Percentiles rank a stretch among this genome's conserved stretches.
phyloP scores from a whole-genome alignment of 2,329 filamentous ascomycete genomes.

The Bipolaris sorokiniana region DNA sequence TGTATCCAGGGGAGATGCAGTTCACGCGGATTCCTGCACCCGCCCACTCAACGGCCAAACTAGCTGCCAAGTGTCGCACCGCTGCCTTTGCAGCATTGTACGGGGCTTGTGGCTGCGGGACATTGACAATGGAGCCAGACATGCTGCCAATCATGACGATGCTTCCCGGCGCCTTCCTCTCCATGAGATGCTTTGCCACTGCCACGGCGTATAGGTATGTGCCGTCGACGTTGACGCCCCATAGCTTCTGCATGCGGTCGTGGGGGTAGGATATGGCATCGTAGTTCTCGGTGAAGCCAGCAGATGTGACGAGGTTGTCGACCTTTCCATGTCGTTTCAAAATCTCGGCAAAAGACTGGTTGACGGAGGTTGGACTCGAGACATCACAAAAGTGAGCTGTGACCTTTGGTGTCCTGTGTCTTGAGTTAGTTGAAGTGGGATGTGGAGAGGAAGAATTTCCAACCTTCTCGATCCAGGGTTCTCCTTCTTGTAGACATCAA shows the following conservation, averaged over 20 bases:
- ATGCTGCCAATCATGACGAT: constrained; percentile 97
- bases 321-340: constrained; percentile 77
- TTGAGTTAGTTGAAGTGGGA: constrained; percentile 4
- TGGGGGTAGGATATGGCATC: constrained; percentile 89
- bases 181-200: constrained; percentile 88
- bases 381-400: constrained; percentile 93
- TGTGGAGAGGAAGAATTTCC: not conserved
- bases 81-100: constrained; percentile 95
- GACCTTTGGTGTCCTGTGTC: constrained; percentile 72
- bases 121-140: constrained; percentile 91
- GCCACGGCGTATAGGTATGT: constrained; percentile 87
- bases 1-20: constrained; percentile 94
- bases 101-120: constrained; percentile 89
- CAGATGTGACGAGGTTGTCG: constrained; percentile 92
- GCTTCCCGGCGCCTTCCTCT: constrained; percentile 76
- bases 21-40: constrained; percentile 87
- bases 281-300: constrained; percentile 95
- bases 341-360: constrained; percentile 72
- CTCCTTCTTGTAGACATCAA: constrained; percentile 77
- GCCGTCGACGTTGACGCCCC: constrained; percentile 91
- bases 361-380: constrained; percentile 78
- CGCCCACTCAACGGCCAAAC: constrained; percentile 93
- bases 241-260: constrained; percentile 90
- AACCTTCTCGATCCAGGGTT: constrained; percentile 77
- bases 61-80: constrained; percentile 84